phyloP scores from a whole-genome alignment of 2,329 filamentous ascomycete species.

The Ophiognomonia clavigignenti-juglandacearum region DNA sequence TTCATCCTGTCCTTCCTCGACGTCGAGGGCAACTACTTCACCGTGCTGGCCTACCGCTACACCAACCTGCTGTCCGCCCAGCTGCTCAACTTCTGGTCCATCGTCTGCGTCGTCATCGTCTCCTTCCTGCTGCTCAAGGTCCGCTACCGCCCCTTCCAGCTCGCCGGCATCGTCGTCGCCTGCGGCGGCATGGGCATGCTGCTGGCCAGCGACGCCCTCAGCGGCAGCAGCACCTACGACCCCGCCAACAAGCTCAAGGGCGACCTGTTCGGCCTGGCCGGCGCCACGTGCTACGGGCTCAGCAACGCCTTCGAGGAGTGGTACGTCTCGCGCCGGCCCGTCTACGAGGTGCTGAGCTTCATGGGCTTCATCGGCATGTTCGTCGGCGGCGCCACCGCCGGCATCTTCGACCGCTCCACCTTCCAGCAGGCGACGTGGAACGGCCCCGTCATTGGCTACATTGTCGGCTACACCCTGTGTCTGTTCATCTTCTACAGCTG shows the following conservation, averaged over 20 bases:
- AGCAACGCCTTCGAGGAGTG: slow-evolving; percentile 93
- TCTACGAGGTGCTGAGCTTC: slow-evolving; percentile 92
- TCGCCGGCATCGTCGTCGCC: slow-evolving; percentile 81
- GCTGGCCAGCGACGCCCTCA: slow-evolving; percentile 82
- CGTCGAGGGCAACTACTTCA: slow-evolving; percentile 97
- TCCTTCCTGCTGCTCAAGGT: slow-evolving; percentile 81
- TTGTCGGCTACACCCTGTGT: slow-evolving; percentile 84
- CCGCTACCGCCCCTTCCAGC: slow-evolving; percentile 83
- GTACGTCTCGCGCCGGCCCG: slow-evolving; percentile 77
- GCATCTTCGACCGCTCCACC: slow-evolving; percentile 79
- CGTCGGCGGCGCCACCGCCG: slow-evolving; percentile 88
- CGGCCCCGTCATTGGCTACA: slow-evolving; percentile 67
- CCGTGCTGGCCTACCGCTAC: slow-evolving; percentile 87
- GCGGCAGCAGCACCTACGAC: slow-evolving; percentile 63
- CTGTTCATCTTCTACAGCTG: slow-evolving; percentile 83
- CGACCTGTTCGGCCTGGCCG: slow-evolving; percentile 84
- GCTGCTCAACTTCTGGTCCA: slow-evolving; percentile 98
- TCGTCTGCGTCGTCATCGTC: slow-evolving; percentile 82
- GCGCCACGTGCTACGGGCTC: slow-evolving; percentile 86
- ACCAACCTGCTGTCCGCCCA: slow-evolving; percentile 91
- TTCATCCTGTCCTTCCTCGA: slow-evolving; percentile 89
- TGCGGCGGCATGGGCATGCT: slow-evolving; percentile 82
- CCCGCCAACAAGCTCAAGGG: slow-evolving; percentile 76
- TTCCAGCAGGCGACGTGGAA: slow-evolving; percentile 65
- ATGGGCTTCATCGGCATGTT: slow-evolving; percentile 81